These are phyloP conservation scores for Corylus americana DNA, from an alignment of 306 rosid genomes.

Conservation along the genomic window DNA sequence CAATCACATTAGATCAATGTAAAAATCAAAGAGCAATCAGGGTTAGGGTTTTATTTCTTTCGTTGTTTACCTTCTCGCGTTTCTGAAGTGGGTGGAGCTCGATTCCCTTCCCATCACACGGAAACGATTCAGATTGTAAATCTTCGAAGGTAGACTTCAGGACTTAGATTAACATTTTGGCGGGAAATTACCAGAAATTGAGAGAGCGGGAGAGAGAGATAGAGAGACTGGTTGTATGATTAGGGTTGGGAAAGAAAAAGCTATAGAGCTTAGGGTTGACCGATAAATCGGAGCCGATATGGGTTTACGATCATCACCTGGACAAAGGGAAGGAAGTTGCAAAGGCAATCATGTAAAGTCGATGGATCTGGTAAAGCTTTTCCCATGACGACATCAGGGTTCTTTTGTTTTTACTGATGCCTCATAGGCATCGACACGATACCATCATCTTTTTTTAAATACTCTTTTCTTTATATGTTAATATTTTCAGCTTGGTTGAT, in stretches of 20 bases:
- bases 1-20: conserved; percentile 7
- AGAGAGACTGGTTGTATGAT: not conserved
- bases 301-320: not conserved
- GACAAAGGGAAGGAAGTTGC: too few relatives aligned
- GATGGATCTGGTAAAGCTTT: too few relatives aligned
- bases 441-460: too few relatives aligned
- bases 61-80: conserved; percentile 47
- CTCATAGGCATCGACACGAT: too few relatives aligned
- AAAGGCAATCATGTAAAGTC: too few relatives aligned
- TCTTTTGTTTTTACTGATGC: too few relatives aligned
- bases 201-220: not conserved
- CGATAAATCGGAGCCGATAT: not conserved
- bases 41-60: conserved; percentile 34
- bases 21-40: conserved; percentile 15
- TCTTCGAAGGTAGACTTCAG: not conserved
- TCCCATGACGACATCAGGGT: too few relatives aligned
- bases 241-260: not conserved
- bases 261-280: not conserved
- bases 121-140: conserved; percentile 6
- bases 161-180: conserved; percentile 14
- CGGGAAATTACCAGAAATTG: not conserved
- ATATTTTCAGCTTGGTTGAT: too few relatives aligned
- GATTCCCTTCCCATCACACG: conserved; percentile 36
- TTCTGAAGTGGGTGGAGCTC: conserved; percentile 43
- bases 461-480: too few relatives aligned